phyloP scores from a whole-genome alignment of 495 filamentous ascomycete genomes.

The Penicillium macrosclerotiorum region DNA sequence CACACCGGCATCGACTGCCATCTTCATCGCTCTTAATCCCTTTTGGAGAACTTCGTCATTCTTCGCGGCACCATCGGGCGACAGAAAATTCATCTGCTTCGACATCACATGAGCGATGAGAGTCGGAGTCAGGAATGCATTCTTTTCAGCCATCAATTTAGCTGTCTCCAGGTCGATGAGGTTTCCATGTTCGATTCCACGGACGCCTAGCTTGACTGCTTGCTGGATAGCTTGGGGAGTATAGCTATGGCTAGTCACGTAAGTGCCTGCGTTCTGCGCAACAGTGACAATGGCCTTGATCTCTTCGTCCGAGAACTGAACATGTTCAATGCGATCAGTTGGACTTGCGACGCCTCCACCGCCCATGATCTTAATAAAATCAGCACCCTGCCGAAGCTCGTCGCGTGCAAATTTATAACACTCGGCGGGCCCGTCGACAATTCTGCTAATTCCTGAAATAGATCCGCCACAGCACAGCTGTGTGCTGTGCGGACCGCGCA shows the following conservation, averaged over 20 bases:
- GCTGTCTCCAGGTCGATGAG: conserved; percentile 51
- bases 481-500: conserved; percentile 28
- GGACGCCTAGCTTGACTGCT: conserved; percentile 52
- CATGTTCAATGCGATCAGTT: conserved; percentile 45
- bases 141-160: conserved; percentile 40
- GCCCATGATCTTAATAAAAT: conserved; percentile 59
- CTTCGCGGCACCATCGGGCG: conserved; percentile 37
- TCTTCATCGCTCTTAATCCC: conserved; percentile 43
- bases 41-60: conserved; percentile 46
- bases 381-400: conserved; percentile 48
- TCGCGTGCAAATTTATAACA: conserved; percentile 49
- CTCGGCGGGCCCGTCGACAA: conserved; percentile 49
- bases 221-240: conserved; percentile 48
- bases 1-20: conserved; percentile 46
- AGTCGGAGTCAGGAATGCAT: conserved; percentile 50
- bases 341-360: conserved; percentile 52
- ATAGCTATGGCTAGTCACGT: conserved; percentile 56
- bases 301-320: conserved; percentile 54
- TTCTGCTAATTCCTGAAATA: conserved; percentile 27
- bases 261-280: conserved; percentile 45
- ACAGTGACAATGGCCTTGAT: conserved; percentile 48
- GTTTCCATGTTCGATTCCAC: conserved; percentile 56
- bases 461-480: conserved; percentile 41
- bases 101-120: conserved; percentile 52
- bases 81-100: conserved; percentile 37